Evolutionary conservation across 1,284 basidiomycete genomes (phyloP), one percentile per base, ranked within the genome.

Genomic region (Naganishia cerealis): DNA sequence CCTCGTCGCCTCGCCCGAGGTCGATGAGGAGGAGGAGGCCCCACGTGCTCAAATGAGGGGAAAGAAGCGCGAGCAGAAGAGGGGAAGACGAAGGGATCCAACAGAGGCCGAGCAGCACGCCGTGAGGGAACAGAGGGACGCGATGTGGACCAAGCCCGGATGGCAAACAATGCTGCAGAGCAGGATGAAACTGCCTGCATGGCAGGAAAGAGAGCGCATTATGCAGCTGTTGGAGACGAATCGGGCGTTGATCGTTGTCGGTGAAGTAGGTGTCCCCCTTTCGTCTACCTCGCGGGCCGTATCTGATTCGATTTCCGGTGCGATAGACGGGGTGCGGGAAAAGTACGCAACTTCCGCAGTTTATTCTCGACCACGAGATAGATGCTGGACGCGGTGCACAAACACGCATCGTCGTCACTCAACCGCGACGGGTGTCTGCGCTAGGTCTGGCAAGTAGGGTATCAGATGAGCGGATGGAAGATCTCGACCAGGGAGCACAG

Each of bases 381-480:
- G 73, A 81, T 9, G 80, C 83, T 0, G 83, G 84, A 6, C 79
- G 81, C 39, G 92, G 92, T 12, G 86, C 88, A 15, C 82, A 83
- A 40, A 87, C 88, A 48, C 90, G 87, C 26, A 93, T 97, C 63
- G 82, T 97, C 54, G 84, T 95, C 15, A 96, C 94, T 1, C 94
- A 97, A 76, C 94, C 94, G 16, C 86, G 94, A 26, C 86, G 93
- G 74, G 86, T 97, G 15, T 91, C 91, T 29, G 94, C 94, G 0
- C 88, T 95, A 70, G 91, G 92, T 3, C 91, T 97, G 5, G 91
- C 94, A 2, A 84, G 88, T 18, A 88, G 94, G 66, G 94, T 97
- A 16, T 91, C 92, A 7, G 82, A 88, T 48, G 94, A 97, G 78
- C 86, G 93, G 2, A 81, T 89, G 24, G 88, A 94, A 71, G 90